These are phyloP conservation scores for Vitis rupestris DNA, from an alignment of 164 flowering plant species.

Conservation along the genomic window DNA sequence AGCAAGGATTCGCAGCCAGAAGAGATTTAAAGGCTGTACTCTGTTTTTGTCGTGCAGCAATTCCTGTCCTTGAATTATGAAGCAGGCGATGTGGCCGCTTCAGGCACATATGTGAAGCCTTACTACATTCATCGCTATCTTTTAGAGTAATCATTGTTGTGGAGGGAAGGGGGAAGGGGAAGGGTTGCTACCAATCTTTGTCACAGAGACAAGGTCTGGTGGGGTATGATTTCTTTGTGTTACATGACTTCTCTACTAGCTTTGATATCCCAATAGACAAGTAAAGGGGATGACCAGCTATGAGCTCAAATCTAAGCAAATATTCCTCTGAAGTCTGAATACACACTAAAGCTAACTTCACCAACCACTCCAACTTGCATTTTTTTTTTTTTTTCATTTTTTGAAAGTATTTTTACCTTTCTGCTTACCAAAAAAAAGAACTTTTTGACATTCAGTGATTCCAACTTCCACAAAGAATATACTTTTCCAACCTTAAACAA, in stretches of 20 bases:
- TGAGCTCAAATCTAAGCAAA: no score
- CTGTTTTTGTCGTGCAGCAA: background rate
- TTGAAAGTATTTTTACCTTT: background rate
- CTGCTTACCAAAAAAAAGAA: background rate
- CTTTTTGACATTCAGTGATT: no score
- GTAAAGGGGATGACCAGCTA: no score
- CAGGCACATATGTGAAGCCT: conserved; percentile 17
- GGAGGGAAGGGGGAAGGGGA: background rate
- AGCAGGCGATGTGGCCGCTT: conserved; percentile 23
- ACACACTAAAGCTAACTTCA: background rate
- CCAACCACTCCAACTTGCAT: background rate
- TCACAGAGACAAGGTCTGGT: no score
- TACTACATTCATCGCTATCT: background rate
- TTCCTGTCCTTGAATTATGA: no score
- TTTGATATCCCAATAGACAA: no score
- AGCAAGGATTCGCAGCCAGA: background rate
- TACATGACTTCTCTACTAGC: no score
- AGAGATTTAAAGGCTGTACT: background rate
- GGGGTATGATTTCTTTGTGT: no score
- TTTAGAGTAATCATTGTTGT: background rate
- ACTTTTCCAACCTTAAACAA: no score
- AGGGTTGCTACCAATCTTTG: background rate
- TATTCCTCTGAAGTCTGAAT: background rate
- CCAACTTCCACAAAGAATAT: no score
- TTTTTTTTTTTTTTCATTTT: background rate